These are phyloP conservation scores for Yarrowia hollandica DNA, from an alignment of 805 yeast species.

Conservation along the genomic window DNA sequence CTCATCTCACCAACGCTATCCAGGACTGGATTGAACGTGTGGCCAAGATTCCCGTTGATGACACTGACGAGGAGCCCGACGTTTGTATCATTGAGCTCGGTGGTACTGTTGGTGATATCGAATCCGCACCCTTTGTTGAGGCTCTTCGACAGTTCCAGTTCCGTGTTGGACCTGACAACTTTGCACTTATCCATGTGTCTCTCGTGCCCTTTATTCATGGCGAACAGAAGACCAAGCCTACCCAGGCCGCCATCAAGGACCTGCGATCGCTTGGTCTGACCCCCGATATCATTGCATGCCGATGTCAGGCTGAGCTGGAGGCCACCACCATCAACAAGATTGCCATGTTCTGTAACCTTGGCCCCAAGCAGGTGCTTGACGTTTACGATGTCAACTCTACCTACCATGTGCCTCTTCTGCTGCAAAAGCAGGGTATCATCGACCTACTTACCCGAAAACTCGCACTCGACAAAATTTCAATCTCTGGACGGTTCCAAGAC, in stretches of 20 bases:
- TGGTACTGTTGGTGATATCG: slow-evolving; percentile 99
- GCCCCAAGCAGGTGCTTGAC: slow-evolving; percentile 95
- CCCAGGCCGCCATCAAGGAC: slow-evolving; percentile 98
- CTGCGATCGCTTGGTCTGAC: slow-evolving; percentile 90
- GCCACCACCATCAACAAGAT: slow-evolving; percentile 87
- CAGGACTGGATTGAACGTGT: slow-evolving; percentile 99
- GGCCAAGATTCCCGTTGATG: slow-evolving; percentile 87
- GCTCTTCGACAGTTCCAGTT: slow-evolving; percentile 99
- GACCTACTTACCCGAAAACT: slow-evolving; percentile 70
- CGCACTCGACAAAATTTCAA: slow-evolving; percentile 51
- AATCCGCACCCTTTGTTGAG: slow-evolving; percentile 97
- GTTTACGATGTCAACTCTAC: slow-evolving; percentile 97
- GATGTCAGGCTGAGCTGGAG: slow-evolving; percentile 85
- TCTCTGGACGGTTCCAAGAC: slow-evolving; percentile 53
- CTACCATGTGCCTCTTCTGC: slow-evolving; percentile 91
- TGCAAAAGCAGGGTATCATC: slow-evolving; percentile 83
- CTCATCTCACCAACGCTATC: slow-evolving; percentile 94
- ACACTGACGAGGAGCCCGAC: slow-evolving; percentile 84
- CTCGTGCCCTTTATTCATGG: slow-evolving; percentile 97
- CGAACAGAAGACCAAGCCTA: slow-evolving; percentile 98
- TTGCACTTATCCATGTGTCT: slow-evolving; percentile 94
- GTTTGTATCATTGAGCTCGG: slow-evolving; percentile 97
- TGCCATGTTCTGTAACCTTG: slow-evolving; percentile 99
- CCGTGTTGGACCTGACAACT: slow-evolving; percentile 90
- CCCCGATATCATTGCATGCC: slow-evolving; percentile 97